phyloP scores from a whole-genome alignment of 306 rosid genomes.

The Lotus japonicus region DNA sequence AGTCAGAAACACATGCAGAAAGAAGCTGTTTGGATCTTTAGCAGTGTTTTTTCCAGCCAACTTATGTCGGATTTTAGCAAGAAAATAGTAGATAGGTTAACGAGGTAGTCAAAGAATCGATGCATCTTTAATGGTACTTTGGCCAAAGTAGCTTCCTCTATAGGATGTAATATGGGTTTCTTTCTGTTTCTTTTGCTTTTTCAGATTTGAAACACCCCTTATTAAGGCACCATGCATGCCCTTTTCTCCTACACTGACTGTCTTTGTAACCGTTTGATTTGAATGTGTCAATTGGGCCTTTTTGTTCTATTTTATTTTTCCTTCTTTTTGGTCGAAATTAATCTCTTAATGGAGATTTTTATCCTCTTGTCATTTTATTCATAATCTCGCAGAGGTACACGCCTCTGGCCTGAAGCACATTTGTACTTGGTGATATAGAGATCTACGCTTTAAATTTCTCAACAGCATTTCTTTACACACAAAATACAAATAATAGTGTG shows the following conservation, averaged over 20 bases:
- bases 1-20: too few species aligned
- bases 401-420: conserved; percentile 4
- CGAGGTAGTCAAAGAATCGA: conserved; percentile 56
- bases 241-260: neutral
- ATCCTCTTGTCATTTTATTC: conserved; percentile 30
- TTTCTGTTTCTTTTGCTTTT: conserved; percentile 41
- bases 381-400: conserved; percentile 18
- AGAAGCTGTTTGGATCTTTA: too few species aligned
- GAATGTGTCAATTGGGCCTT: conserved; percentile 9
- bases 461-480: neutral
- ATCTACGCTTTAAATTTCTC: neutral
- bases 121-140: conserved; percentile 48
- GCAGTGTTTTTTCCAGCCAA: neutral
- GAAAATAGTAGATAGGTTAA: conserved; percentile 11
- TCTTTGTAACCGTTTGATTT: conserved; percentile 13
- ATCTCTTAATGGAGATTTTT: neutral
- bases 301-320: too few species aligned
- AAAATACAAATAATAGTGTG: neutral
- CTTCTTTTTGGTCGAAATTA: neutral
- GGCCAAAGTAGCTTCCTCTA: conserved; percentile 34
- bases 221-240: conserved; percentile 6
- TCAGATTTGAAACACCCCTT: conserved; percentile 37
- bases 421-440: conserved; percentile 27
- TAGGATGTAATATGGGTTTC: conserved; percentile 30
- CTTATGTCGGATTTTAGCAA: neutral